Percentiles rank a stretch among this genome's conserved stretches.
Conservation (phyloP, 176 grass and related monocot genomes). For the Rhynchospora pubera region DNA sequence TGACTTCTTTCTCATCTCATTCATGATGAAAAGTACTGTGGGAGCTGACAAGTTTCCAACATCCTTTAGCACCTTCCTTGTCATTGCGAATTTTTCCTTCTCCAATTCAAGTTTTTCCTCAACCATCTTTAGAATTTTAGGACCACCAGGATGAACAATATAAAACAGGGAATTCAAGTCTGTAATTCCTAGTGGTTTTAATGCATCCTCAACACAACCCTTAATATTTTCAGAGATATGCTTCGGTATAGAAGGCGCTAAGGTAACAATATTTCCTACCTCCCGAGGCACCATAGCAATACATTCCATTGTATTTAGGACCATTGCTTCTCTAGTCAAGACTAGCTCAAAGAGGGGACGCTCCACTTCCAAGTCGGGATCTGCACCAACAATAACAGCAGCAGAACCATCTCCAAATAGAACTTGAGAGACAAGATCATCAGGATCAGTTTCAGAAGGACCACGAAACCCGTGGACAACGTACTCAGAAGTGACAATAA, state of each 20-base stretch:
- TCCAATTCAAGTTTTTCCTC: neutral
- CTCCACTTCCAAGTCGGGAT: constrained; percentile 13
- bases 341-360: constrained; percentile 41
- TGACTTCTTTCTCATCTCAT: constrained; percentile 34
- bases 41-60: constrained; percentile 44
- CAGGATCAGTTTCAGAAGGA: constrained; percentile 18
- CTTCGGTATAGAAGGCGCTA: constrained; percentile 3
- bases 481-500: constrained; percentile 41
- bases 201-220: neutral
- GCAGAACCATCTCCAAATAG: neutral
- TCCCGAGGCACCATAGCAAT: neutral
- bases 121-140: neutral
- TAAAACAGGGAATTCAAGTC: constrained; percentile 63
- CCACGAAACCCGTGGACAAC: constrained; percentile 30
- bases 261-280: neutral
- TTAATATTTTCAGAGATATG: neutral
- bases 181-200: neutral
- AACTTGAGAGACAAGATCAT: constrained; percentile 22
- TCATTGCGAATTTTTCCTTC: neutral
- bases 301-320: constrained; percentile 14
- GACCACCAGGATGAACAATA: neutral
- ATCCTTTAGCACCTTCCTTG: constrained; percentile 30
- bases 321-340: constrained; percentile 18
- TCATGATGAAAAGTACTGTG: constrained; percentile 6
- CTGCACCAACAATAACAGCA: constrained; percentile 28